Base-by-base conservation (phyloP, 768 basidiomycete species). In the Trametes cinnabarina region DNA sequence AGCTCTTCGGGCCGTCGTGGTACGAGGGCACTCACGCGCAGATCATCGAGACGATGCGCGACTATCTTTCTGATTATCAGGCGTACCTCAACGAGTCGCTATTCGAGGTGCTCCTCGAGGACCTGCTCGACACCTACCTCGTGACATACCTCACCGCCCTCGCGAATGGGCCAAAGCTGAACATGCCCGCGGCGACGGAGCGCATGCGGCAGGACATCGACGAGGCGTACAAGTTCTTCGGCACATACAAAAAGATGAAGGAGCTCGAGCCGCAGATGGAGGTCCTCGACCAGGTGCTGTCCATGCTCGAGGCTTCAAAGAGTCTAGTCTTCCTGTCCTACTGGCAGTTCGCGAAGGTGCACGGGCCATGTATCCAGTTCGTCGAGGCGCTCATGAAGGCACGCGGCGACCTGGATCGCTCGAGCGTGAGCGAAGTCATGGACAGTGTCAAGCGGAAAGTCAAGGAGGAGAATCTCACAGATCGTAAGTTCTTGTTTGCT, bases 51-150 rank as follows among this genome's bases (percentile, higher is more conserved):
- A 99, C 97, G 40, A 91, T 98, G 80, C 83, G 88, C 51, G 97
- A 99, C 67, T 98, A 98, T 74, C 94, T 94, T 86, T 71, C 80
- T n/a, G 97, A 98, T 73, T 96, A 92, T 71, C 91, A 95, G 68
- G 80, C 83, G 43, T 97, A 88, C 67, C 86, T 99, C 58, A 97
- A 98, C 69, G 80, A 91, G 14, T 87, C 91, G 6, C 80, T 99
- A 43, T 86, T 98, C 63, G 95, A 98, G 61, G 81, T 98, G 22
- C 79, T 98, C 32, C 78, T 97, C 15, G 95, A 97, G 69, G 94
- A 98, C 68, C 83, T 98, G 32, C 78, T 98, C 52, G 94, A 98
- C 68, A 76, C 87, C 5, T 95, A 96, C 77, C 80, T 99, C 35
- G 86, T 96, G 67, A 80, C 82, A 8, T 98, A 98, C 71, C 85